Conservation (phyloP, 495 filamentous ascomycete species). For the Aspergillus indologenus region DNA sequence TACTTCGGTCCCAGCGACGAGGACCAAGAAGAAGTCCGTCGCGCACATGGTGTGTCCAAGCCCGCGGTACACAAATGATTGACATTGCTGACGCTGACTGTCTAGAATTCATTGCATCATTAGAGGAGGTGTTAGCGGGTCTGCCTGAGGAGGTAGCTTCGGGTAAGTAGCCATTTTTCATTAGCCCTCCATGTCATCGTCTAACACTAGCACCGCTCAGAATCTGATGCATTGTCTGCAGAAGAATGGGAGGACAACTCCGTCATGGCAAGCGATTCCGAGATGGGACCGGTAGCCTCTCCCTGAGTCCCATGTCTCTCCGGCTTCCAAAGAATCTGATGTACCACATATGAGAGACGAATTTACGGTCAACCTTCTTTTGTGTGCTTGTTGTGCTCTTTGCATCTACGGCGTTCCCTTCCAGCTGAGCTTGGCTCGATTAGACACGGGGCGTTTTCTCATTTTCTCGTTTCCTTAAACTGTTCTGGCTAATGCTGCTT, state of each 20-base stretch:
- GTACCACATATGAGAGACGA: slow-evolving; percentile 31
- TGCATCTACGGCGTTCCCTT: slow-evolving; percentile 30
- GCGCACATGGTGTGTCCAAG: slow-evolving; percentile 37
- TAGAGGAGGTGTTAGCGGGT: slow-evolving; percentile 37
- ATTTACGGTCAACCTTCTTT: slow-evolving; percentile 22
- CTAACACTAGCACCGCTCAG: slow-evolving; percentile 28
- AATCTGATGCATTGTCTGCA: slow-evolving; percentile 40
- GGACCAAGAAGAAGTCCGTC: slow-evolving; percentile 31
- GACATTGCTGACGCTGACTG: slow-evolving; percentile 1
- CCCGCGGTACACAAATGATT: not conserved
- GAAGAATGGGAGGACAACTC: slow-evolving; percentile 49
- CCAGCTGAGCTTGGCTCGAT: slow-evolving; percentile 9
- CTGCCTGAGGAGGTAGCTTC: slow-evolving; percentile 41
- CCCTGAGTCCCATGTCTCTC: slow-evolving; percentile 22
- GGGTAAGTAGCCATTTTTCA: slow-evolving; percentile 32
- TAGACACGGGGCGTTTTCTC: slow-evolving; percentile 16
- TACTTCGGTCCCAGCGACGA: slow-evolving; percentile 45
- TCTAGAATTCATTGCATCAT: slow-evolving; percentile 29
- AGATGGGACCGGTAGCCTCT: slow-evolving; percentile 37
- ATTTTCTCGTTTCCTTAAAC: not conserved
- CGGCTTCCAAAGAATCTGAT: slow-evolving; percentile 17
- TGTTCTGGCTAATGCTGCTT: slow-evolving; percentile 14
- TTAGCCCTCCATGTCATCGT: slow-evolving; percentile 15
- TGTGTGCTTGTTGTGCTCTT: slow-evolving; percentile 10
- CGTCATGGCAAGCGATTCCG: slow-evolving; percentile 42